Conservation (phyloP, 1,284 basidiomycete species). For the Ustilago nuda region DNA sequence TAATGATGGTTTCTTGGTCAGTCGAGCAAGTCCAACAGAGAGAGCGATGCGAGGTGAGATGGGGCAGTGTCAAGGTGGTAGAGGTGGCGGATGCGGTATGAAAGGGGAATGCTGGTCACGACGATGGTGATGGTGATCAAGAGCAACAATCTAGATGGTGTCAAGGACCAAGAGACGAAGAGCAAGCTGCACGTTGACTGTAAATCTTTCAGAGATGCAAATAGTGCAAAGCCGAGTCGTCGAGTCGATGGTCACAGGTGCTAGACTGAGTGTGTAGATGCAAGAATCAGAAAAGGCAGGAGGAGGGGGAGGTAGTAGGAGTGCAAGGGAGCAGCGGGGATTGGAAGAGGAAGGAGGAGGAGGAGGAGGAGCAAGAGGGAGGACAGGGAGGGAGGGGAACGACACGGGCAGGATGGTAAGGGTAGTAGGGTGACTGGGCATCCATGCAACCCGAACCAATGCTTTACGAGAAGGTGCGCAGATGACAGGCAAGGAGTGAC, state of each 20-base stretch:
- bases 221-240: slow-evolving; percentile 17
- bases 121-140: slow-evolving; percentile 1
- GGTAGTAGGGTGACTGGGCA: slow-evolving; percentile 3
- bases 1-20: slow-evolving; percentile 14
- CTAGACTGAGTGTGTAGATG: neutral
- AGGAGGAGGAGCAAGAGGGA: neutral
- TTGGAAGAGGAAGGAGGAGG: slow-evolving; percentile 5
- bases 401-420: slow-evolving; percentile 18
- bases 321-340: slow-evolving; percentile 10
- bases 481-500: neutral
- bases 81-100: neutral
- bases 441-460: slow-evolving; percentile 8
- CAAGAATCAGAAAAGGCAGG: slow-evolving; percentile 19
- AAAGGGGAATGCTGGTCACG: neutral
- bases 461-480: neutral
- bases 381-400: slow-evolving; percentile 13
- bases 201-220: slow-evolving; percentile 12
- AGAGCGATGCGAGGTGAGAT: neutral
- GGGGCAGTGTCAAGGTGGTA: neutral
- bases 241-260: slow-evolving; percentile 15
- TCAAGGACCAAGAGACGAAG: slow-evolving; percentile 8
- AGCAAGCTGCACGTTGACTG: slow-evolving; percentile 26
- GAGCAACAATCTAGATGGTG: slow-evolving; percentile 11
- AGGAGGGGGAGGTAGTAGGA: slow-evolving; percentile 6
- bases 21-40: slow-evolving; percentile 15